phyloP scores from a whole-genome alignment of 768 basidiomycete species.

The Mycena metata region DNA sequence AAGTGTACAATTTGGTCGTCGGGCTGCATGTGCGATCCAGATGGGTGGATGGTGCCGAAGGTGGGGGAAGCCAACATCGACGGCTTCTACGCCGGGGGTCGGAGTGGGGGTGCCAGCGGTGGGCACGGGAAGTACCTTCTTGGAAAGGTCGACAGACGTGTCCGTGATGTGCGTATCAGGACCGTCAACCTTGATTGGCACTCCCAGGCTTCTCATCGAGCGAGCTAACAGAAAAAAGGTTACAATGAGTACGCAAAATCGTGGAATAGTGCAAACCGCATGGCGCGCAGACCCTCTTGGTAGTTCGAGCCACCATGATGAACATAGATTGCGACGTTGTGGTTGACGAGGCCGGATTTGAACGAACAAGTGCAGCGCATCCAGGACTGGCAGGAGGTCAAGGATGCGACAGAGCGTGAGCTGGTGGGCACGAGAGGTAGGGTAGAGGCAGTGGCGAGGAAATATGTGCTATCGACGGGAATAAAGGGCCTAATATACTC shows the following conservation, averaged over 20 bases:
- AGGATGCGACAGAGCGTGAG: too few species aligned
- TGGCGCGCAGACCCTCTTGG: slow-evolving; percentile 97
- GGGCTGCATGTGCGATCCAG: slow-evolving; percentile 85
- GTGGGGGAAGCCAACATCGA: slow-evolving; percentile 53
- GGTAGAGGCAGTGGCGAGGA: too few species aligned
- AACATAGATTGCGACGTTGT: slow-evolving; percentile 95
- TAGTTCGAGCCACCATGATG: slow-evolving; percentile 99
- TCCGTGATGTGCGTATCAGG: slow-evolving; percentile 99
- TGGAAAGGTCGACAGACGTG: slow-evolving; percentile 83
- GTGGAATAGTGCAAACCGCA: slow-evolving; percentile 64
- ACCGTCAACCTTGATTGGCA: slow-evolving; percentile 96
- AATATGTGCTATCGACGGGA: too few species aligned
- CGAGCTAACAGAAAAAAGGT: slow-evolving; percentile 50
- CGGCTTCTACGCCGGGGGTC: slow-evolving; percentile 56
- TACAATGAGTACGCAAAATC: not conserved
- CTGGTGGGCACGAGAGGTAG: too few species aligned
- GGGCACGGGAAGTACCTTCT: slow-evolving; percentile 54
- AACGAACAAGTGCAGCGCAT: too few species aligned
- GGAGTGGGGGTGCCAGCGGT: slow-evolving; percentile 57
- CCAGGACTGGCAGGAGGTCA: too few species aligned
- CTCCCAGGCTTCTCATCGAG: slow-evolving; percentile 97
- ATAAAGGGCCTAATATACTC: too few species aligned
- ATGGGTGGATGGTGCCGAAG: slow-evolving; percentile 81
- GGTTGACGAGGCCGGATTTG: slow-evolving; percentile 85
- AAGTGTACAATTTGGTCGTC: slow-evolving; percentile 94